A percentile compares a stretch with the other conserved stretches of the same genome.
phyloP scores from a whole-genome alignment of 2,329 filamentous ascomycete genomes.

The Colletotrichum agaves region DNA sequence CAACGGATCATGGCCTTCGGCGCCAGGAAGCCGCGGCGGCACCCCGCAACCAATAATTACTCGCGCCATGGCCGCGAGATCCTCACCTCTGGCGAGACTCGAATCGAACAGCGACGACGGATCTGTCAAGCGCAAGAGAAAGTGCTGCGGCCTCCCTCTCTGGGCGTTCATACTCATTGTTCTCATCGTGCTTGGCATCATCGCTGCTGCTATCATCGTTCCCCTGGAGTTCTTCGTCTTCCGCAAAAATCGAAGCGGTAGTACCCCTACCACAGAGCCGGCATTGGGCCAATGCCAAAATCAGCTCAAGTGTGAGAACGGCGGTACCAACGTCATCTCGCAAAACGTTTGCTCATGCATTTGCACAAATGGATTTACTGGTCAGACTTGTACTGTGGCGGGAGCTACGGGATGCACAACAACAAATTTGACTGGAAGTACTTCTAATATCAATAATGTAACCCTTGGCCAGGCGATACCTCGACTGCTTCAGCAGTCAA shows the following conservation, averaged over 20 bases:
- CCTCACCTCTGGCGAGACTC: slow-evolving; percentile 16
- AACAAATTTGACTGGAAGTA: slow-evolving; percentile 55
- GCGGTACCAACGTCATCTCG: slow-evolving; percentile 78
- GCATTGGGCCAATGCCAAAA: slow-evolving; percentile 66
- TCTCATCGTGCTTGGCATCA: slow-evolving; percentile 74
- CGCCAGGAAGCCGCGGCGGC: slow-evolving; percentile 40
- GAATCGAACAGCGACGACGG: slow-evolving; percentile 41
- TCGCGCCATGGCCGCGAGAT: slow-evolving; percentile 32
- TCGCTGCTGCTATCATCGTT: slow-evolving; percentile 85
- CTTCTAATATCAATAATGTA: slow-evolving; percentile 67
- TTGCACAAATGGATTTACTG: slow-evolving; percentile 88
- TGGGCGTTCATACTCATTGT: slow-evolving; percentile 78
- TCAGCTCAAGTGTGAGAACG: slow-evolving; percentile 77
- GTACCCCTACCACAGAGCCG: slow-evolving; percentile 45
- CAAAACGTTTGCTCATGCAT: slow-evolving; percentile 82
- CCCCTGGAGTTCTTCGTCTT: slow-evolving; percentile 76
- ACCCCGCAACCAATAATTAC: slow-evolving; percentile 30
- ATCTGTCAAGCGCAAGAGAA: slow-evolving; percentile 58
- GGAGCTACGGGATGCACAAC: slow-evolving; percentile 64
- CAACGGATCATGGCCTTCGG: slow-evolving; percentile 61
- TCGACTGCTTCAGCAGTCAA: slow-evolving; percentile 73
- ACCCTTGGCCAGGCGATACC: slow-evolving; percentile 86
- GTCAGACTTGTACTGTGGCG: slow-evolving; percentile 60
- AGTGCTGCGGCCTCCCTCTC: slow-evolving; percentile 85
- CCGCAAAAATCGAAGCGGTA: slow-evolving; percentile 54